phyloP scores from a whole-genome alignment of 1,284 basidiomycete genomes.

The Cryptococcus neoformans region DNA sequence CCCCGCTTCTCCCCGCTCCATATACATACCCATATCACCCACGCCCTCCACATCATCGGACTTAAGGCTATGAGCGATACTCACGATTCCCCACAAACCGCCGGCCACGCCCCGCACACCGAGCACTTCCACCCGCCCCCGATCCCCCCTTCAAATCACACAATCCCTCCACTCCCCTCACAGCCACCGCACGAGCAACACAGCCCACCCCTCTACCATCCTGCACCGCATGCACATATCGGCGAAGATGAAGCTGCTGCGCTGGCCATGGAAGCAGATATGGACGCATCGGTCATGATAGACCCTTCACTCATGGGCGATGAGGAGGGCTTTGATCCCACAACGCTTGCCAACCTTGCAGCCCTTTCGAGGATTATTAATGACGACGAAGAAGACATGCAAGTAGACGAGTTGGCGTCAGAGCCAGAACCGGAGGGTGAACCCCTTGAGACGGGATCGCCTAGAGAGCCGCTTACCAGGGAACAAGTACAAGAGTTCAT shows the following conservation, averaged over 20 bases:
- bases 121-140: background rate
- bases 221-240: background rate
- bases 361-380: conserved; percentile 33
- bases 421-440: conserved; percentile 5
- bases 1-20: background rate
- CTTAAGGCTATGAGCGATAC: conserved; percentile 2
- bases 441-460: conserved; percentile 4
- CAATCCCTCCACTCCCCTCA: background rate
- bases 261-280: background rate
- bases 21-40: background rate
- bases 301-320: conserved; percentile 8
- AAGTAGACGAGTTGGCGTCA: background rate
- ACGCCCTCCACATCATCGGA: background rate
- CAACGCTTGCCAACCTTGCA: conserved; percentile 43
- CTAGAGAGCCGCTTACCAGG: conserved; percentile 18
- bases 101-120: background rate
- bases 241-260: background rate
- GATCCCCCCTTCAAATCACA: background rate
- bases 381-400: conserved; percentile 19
- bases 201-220: too few relatives aligned
- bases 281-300: background rate
- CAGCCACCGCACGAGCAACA: background rate
- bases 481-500: conserved; percentile 38
- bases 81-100: background rate
- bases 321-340: conserved; percentile 36